Evolutionary conservation across 495 filamentous ascomycete species (phyloP), one percentile per base, ranked within the genome.

Genomic region (Aspergillus nanangensis): DNA sequence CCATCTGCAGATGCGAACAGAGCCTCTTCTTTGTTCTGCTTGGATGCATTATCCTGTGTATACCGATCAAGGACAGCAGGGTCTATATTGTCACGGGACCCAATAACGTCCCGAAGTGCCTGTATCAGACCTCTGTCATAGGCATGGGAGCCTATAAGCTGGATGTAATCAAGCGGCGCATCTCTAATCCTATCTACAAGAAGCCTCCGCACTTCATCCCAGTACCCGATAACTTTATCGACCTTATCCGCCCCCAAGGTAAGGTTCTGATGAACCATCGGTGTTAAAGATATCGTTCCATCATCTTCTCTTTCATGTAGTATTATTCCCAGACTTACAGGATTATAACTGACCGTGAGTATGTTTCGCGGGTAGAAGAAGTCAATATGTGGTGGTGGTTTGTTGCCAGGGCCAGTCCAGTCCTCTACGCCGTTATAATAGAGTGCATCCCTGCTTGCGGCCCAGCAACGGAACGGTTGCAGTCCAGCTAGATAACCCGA

Each of bases 21-120:
- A 11, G 20, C 5, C 15, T 41, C 38, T 13, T 41, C 38, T n/a
- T 20, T 3, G 13, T 46, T 34, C 18, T 46, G 32, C 13, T 10
- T 5, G 9, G 44, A 38, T 4, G 31, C 21, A 17, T 18, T 18
- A 19, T n/a, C 19, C 25, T 29, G 25, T 29, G 3, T 13, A 38
- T 46, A 46, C 14, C 44, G 44, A 27, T 38, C 44, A 38, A 46
- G 44, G 13, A 46, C 9, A 18, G 44, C 13, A 9, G 44, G 18
- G 44, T 46, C 29, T 13, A 46, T 38, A 29, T 46, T 25, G 13
- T 14, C 34, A 2, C 10, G 21, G 20, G 23, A 11, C 18, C 8
- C 31, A 3, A 46, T 13, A 17, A 46, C 44, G 15, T 14, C 20
- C 8, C 19, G 4, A 8, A 46, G 7, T 15, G 14, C 34, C 23